Evolutionary conservation across 78 protist species (phyloP).

Genomic region (Polysphondylium violaceum): DNA sequence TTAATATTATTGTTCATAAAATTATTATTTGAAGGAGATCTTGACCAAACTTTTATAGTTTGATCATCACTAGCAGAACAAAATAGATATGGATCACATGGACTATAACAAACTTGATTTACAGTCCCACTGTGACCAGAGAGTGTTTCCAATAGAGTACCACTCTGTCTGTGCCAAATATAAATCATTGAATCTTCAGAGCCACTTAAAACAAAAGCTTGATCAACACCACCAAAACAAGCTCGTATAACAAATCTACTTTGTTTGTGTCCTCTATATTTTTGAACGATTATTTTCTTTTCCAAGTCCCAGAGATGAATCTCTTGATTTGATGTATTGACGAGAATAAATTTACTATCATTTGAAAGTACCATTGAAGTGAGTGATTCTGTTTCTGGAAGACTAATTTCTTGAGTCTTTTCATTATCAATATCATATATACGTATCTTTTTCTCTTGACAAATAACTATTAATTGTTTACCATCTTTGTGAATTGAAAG

Average conservation of each 20-base stretch:
- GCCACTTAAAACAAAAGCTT: constrained; percentile 80
- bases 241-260: constrained; percentile 84
- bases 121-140: constrained; percentile 88
- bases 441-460: constrained; percentile 81
- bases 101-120: constrained; percentile 81
- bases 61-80: constrained; percentile 80
- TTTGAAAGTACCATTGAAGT: constrained; percentile 72
- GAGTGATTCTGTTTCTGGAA: constrained; percentile 77
- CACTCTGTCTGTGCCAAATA: constrained; percentile 83
- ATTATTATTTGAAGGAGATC: not conserved
- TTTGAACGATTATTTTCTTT: constrained; percentile 25
- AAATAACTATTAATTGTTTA: constrained; percentile 57
- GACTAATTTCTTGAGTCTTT: not conserved
- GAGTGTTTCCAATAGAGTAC: constrained; percentile 69
- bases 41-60: constrained; percentile 77
- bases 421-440: constrained; percentile 71
- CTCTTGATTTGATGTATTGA: constrained; percentile 64
- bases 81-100: constrained; percentile 48
- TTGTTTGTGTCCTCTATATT: constrained; percentile 83
- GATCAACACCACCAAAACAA: constrained; percentile 88
- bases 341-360: constrained; percentile 35
- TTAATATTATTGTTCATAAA: not conserved
- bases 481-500: constrained; percentile 73
- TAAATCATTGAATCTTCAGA: constrained; percentile 86
- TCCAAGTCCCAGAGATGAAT: constrained; percentile 87